Evolutionary conservation across 768 basidiomycete species (phyloP), one percentile per base, ranked within the genome.

Genomic region (Collybia sp.): DNA sequence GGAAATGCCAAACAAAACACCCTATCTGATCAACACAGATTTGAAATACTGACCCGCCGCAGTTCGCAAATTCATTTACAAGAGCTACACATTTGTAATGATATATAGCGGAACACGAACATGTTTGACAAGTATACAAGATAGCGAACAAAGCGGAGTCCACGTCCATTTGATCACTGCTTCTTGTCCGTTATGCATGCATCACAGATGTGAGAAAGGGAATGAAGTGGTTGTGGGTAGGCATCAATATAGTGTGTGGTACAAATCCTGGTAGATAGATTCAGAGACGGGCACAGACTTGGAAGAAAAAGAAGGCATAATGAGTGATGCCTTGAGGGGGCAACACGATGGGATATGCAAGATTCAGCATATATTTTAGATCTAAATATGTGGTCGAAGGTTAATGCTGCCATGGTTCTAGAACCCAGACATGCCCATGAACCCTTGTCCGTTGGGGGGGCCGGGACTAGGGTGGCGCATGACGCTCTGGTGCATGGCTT

Each of bases 401-500:
- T 30, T 42, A 42, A 20, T 25, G 25, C 8, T 37, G 19, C 25
- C 41, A 4, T 47, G 30, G 20, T 35, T 15, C 20, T 39, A n/a
- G 17, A 30, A 35, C 12, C 38, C 48, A 45, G 53, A 53, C 50
- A 52, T 50, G 36, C 61, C 68, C 65, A 75, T 71, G 54, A 73
- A 76, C 2, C 43, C 43, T 19, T 44, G 43, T n/a, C 43, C 34
- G 25, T 45, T 46, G 43, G 70, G 58, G 10, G 81, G 82, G 12
- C 70, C 76, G 12, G 87, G 85, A 59, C 79, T 87, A 11, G 85
- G 78, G 62, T 91, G 85, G 48, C 88, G 79, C 86, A 91, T 83
- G 46, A 90, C 85, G 52, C 85, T 88, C 58, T 84, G 82, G 44
- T 88, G 87, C 82, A 90, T 88, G n/a, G 85, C 79, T 51, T 85